Percentiles rank a stretch among this genome's conserved stretches.
These are phyloP conservation scores for Nicotiana knightiana DNA, from an alignment of 257 asterid species.

Conservation along the genomic window DNA sequence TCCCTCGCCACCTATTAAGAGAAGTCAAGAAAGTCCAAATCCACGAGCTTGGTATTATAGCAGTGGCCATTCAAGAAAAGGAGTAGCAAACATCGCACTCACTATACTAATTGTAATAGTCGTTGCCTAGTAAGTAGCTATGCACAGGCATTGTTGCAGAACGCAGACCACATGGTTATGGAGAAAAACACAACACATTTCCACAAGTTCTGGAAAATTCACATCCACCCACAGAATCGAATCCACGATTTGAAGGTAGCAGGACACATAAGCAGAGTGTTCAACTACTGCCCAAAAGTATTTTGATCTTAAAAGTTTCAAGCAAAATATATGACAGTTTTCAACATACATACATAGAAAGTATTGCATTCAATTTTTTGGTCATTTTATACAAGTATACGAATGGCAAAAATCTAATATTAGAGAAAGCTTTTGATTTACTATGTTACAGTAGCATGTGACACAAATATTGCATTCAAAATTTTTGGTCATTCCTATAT, in stretches of 20 bases:
- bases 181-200: not conserved
- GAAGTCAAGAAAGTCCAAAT: not conserved
- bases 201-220: not conserved
- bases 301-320: too few relatives aligned
- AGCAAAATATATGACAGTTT: too few relatives aligned
- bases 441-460: not conserved
- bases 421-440: not conserved
- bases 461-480: not conserved
- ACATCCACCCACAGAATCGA: too few relatives aligned
- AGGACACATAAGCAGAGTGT: too few relatives aligned
- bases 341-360: too few relatives aligned
- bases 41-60: not conserved
- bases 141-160: slow-evolving; percentile 3
- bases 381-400: not conserved
- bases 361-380: not conserved
- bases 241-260: too few relatives aligned
- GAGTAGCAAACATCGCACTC: not conserved
- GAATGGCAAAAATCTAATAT: not conserved
- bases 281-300: too few relatives aligned
- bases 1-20: not conserved
- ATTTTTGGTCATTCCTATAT: too few relatives aligned
- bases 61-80: not conserved
- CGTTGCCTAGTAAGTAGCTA: not conserved
- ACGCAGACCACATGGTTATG: slow-evolving; percentile 7
- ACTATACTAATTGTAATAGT: not conserved